These are phyloP conservation scores for Xylaria bambusicola DNA, from an alignment of 495 filamentous ascomycete species.

Conservation along the genomic window DNA sequence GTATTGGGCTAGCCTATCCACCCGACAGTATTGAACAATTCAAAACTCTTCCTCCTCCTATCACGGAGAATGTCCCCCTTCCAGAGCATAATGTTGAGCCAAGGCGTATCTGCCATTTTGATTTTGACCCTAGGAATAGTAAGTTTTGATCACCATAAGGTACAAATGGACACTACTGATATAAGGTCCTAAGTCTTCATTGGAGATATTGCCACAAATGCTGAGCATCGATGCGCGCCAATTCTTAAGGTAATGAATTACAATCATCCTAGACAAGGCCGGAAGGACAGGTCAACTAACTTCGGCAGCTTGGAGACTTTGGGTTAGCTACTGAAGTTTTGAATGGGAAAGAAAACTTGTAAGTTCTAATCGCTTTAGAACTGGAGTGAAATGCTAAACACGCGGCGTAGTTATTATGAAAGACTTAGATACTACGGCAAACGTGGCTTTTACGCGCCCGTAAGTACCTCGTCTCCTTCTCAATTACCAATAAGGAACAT, in stretches of 20 bases:
- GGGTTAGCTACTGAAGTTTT: not conserved
- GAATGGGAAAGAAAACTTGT: slow-evolving; percentile 1
- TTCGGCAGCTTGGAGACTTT: slow-evolving; percentile 14
- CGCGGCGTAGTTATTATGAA: slow-evolving; percentile 8
- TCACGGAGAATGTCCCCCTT: not conserved
- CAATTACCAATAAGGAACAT: not conserved
- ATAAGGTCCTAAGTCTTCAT: slow-evolving; percentile 1
- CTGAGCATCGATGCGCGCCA: not conserved
- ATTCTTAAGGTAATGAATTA: slow-evolving; percentile 10
- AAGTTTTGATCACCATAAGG: not conserved
- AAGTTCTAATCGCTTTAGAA: not conserved
- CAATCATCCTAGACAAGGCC: not conserved
- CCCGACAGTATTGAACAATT: not conserved
- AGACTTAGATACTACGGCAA: not conserved
- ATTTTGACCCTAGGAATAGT: slow-evolving; percentile 12
- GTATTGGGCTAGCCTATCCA: slow-evolving; percentile 12
- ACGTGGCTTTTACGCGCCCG: not conserved
- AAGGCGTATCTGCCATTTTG: slow-evolving; percentile 12
- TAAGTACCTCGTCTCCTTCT: not conserved
- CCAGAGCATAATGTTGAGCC: not conserved
- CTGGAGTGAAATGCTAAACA: not conserved
- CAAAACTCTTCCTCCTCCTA: not conserved
- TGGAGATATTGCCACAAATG: not conserved
- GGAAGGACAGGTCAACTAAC: not conserved
- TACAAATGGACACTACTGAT: not conserved